Conservation (phyloP, 768 basidiomycete genomes). For the Lentinula lateritia region DNA sequence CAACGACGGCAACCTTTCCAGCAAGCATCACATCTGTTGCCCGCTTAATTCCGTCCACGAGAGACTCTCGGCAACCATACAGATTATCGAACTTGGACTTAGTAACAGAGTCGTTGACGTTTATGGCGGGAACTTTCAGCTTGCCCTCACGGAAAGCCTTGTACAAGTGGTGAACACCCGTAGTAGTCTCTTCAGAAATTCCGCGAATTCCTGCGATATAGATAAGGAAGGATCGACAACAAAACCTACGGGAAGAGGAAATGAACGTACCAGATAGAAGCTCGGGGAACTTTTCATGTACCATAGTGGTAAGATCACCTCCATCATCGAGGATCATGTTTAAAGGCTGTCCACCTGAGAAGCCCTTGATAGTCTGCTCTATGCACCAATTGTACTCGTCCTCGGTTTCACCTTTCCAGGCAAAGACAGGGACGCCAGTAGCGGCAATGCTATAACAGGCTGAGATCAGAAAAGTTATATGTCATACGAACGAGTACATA, state of each 20-base stretch:
- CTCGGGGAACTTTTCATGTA: conserved; percentile 96
- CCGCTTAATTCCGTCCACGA: conserved; percentile 99
- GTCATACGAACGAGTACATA: conserved; percentile 31
- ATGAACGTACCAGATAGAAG: conserved; percentile 58
- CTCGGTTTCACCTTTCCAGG: conserved; percentile 99
- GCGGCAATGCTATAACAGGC: conserved; percentile 72
- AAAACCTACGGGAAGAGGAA: conserved; percentile 3
- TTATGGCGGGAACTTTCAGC: conserved; percentile 97
- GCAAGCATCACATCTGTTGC: conserved; percentile 99
- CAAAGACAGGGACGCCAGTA: conserved; percentile 96
- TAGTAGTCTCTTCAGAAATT: conserved; percentile 98
- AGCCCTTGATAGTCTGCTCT: conserved; percentile 89
- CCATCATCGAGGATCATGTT: conserved; percentile 99
- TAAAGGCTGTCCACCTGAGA: conserved; percentile 74
- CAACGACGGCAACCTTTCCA: conserved; percentile 98
- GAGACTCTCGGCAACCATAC: conserved; percentile 99
- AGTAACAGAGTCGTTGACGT: conserved; percentile 99
- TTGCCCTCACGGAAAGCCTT: conserved; percentile 94
- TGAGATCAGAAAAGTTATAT: background rate
- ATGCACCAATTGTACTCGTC: conserved; percentile 99
- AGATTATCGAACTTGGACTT: conserved; percentile 99
- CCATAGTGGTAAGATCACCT: conserved; percentile 90
- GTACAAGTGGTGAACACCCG: conserved; percentile 99
- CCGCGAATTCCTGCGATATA: conserved; percentile 68
- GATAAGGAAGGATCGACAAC: conserved; percentile 1